These are phyloP conservation scores for Kingdonia uniflora DNA, from an alignment of 164 flowering plant genomes.

Conservation along the genomic window DNA sequence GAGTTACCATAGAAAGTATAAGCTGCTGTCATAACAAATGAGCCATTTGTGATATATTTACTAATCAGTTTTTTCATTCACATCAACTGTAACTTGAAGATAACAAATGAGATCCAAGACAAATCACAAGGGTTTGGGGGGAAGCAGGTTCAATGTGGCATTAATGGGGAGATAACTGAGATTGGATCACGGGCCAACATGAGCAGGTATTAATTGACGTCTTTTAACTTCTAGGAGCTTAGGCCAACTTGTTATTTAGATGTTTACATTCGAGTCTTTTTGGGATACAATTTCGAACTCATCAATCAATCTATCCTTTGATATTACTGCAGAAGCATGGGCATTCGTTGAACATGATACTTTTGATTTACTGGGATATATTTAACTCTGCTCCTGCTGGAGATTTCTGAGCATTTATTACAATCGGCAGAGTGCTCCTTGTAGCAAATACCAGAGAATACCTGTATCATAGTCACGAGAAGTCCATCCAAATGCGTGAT, in stretches of 20 bases:
- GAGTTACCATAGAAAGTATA: constrained; percentile 7
- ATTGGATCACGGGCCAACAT: constrained; percentile 17
- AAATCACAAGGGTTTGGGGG: constrained; percentile 17
- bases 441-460: too few relatives aligned
- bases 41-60: too few relatives aligned
- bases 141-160: constrained; percentile 25
- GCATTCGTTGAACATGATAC: constrained; percentile 26
- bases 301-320: neutral
- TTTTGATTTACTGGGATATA: too few relatives aligned
- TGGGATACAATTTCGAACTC: too few relatives aligned
- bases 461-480: too few relatives aligned
- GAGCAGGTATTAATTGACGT: constrained; percentile 19
- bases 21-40: neutral
- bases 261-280: too few relatives aligned
- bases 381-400: too few relatives aligned
- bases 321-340: constrained; percentile 29
- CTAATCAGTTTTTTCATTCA: neutral
- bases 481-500: too few relatives aligned
- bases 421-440: too few relatives aligned
- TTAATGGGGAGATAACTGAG: constrained; percentile 17
- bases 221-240: too few relatives aligned
- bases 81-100: constrained; percentile 15
- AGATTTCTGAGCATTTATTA: too few relatives aligned
- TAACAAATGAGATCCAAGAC: constrained; percentile 15
- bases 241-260: too few relatives aligned